Conservation (phyloP, 1,139 yeast species). For the Blastobotrys buckinghamii region DNA sequence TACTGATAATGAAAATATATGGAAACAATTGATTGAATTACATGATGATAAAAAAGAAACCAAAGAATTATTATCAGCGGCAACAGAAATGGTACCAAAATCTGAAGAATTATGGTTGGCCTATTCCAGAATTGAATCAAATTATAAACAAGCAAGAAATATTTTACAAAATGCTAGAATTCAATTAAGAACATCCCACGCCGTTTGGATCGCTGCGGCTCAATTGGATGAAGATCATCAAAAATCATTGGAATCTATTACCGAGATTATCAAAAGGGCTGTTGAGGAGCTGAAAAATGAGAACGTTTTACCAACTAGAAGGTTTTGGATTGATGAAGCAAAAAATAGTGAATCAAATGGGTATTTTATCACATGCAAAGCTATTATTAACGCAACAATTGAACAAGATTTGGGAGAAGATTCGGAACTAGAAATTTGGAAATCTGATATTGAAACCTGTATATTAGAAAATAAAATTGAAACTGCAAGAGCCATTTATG, state of each 20-base stretch:
- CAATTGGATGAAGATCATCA: conserved; percentile 59
- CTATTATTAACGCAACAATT: conserved; percentile 31
- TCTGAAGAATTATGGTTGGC: conserved; percentile 63
- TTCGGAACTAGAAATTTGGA: conserved; percentile 28
- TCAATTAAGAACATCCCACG: conserved; percentile 43
- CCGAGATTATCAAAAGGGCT: conserved; percentile 47
- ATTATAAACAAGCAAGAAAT: conserved; percentile 43
- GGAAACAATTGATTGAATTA: conserved; percentile 48
- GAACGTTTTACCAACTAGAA: conserved; percentile 26
- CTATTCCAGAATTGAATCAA: conserved; percentile 42
- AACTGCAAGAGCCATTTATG: conserved; percentile 46
- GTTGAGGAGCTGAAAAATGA: conserved; percentile 38
- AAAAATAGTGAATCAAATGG: conserved; percentile 34
- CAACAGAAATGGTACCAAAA: conserved; percentile 62
- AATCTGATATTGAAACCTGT: conserved; percentile 32
- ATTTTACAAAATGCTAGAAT: conserved; percentile 54
- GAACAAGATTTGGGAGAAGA: conserved; percentile 30
- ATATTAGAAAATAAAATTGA: conserved; percentile 30
- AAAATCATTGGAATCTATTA: conserved; percentile 28
- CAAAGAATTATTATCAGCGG: conserved; percentile 53
- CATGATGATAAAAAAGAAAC: conserved; percentile 45
- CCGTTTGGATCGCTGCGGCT: conserved; percentile 68
- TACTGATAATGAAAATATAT: conserved; percentile 58
- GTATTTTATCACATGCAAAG: conserved; percentile 32
- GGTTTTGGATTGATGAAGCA: conserved; percentile 48